These are phyloP conservation scores for Vigna angularis DNA, from an alignment of 306 rosid genomes.

Conservation along the genomic window DNA sequence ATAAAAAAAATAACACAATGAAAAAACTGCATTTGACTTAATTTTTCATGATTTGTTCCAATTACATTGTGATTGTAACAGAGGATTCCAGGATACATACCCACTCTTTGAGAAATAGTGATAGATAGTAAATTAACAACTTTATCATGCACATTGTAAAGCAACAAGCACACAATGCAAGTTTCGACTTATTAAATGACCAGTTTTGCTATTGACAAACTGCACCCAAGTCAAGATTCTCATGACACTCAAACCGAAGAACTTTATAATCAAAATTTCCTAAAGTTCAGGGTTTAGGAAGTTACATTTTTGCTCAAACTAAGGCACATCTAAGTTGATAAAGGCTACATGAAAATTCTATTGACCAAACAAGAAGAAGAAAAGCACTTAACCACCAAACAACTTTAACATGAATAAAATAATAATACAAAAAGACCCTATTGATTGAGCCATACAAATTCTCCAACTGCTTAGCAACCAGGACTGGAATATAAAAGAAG, in stretches of 20 bases:
- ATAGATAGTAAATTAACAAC: not conserved
- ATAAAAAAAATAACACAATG: conserved; percentile 8
- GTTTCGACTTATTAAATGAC: not conserved
- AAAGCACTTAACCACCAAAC: not conserved
- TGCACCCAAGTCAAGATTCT: not conserved
- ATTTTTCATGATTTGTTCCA: not conserved
- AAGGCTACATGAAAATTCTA: not conserved
- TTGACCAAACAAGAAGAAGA: not conserved
- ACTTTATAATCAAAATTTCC: not conserved
- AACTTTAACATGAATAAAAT: conserved; percentile 3
- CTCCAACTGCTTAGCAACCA: conserved; percentile 13
- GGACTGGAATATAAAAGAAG: conserved; percentile 19
- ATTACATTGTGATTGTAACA: not conserved
- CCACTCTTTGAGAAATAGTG: not conserved
- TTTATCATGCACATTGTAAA: not conserved
- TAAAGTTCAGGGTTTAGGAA: not conserved
- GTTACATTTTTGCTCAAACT: not conserved
- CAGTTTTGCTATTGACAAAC: not conserved
- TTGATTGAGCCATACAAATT: conserved; percentile 1
- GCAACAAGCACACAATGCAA: not conserved
- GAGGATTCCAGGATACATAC: not conserved
- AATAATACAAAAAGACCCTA: not conserved
- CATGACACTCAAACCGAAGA: not conserved
- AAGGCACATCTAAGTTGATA: not conserved
- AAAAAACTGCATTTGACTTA: not conserved